Conservation (phyloP, 257 asterid genomes). For the Solanum virginianum region DNA sequence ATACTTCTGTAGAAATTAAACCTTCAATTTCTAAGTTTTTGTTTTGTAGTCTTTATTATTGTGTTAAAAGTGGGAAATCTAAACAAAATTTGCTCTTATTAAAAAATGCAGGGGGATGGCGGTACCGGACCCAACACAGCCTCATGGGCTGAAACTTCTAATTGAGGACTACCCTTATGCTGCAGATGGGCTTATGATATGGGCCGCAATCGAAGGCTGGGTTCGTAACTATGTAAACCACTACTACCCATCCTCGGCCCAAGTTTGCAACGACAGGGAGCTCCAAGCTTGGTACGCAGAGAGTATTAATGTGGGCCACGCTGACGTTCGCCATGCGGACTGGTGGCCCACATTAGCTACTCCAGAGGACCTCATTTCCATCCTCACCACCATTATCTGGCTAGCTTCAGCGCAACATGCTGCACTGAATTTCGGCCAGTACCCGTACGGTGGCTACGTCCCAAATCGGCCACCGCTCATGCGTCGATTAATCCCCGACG, state of each 20-base stretch:
- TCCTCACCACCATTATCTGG: slow-evolving; percentile 87
- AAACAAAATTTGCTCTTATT: not conserved
- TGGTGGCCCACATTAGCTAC: slow-evolving; percentile 94
- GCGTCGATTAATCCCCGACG: slow-evolving; percentile 71
- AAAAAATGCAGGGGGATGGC: slow-evolving; percentile 73
- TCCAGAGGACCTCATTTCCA: slow-evolving; percentile 52
- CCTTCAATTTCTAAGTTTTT: not conserved
- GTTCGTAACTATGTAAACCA: slow-evolving; percentile 45
- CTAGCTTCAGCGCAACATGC: slow-evolving; percentile 93
- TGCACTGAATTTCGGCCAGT: slow-evolving; percentile 88
- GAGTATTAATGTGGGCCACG: slow-evolving; percentile 84
- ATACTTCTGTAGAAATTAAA: no score
- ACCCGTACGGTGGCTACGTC: slow-evolving; percentile 91
- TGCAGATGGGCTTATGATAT: slow-evolving; percentile 76
- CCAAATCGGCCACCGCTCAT: slow-evolving; percentile 91
- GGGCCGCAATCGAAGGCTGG: slow-evolving; percentile 69
- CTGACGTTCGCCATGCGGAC: slow-evolving; percentile 46
- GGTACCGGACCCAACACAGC: slow-evolving; percentile 63
- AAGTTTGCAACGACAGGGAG: slow-evolving; percentile 62
- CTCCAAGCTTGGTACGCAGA: slow-evolving; percentile 97
- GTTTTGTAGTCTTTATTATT: not conserved
- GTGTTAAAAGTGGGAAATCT: not conserved
- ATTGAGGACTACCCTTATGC: slow-evolving; percentile 91
- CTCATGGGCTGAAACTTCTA: slow-evolving; percentile 52
- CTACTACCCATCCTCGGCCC: slow-evolving; percentile 53